A percentile compares a stretch with the other conserved stretches of the same genome.
Conservation (phyloP, 345 rosid species). For the Sisymbrium irio region DNA sequence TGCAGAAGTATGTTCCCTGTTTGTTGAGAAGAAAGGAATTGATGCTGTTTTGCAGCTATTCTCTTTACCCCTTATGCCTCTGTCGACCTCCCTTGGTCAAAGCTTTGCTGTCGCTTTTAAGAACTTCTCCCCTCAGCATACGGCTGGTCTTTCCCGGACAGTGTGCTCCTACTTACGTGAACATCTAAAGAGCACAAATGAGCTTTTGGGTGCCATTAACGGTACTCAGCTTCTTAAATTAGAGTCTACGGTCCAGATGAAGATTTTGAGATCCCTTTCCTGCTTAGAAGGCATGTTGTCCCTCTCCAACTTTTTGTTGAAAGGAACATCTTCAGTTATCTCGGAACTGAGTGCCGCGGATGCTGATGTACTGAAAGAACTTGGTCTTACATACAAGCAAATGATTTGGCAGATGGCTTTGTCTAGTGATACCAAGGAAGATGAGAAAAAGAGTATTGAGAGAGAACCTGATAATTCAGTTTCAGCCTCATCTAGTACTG, state of each 20-base stretch:
- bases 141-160: conserved; percentile 71
- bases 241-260: conserved; percentile 50
- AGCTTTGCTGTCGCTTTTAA: conserved; percentile 82
- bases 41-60: conserved; percentile 78
- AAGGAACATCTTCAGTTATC: conserved; percentile 66
- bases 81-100: conserved; percentile 77
- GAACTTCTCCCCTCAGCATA: conserved; percentile 90
- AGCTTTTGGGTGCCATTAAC: conserved; percentile 49
- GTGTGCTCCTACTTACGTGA: conserved; percentile 82
- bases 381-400: conserved; percentile 73
- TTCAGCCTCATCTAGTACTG: conserved; percentile 54
- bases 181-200: conserved; percentile 62
- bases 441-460: conserved; percentile 55
- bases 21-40: conserved; percentile 93
- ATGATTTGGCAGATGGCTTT: conserved; percentile 83
- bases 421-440: conserved; percentile 68
- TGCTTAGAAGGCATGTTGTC: conserved; percentile 75
- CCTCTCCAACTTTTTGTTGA: conserved; percentile 80
- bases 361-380: conserved; percentile 85
- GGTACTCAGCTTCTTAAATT: conserved; percentile 62
- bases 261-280: conserved; percentile 66
- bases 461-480: conserved; percentile 58
- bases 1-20: conserved; percentile 85
- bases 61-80: conserved; percentile 77
- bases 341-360: conserved; percentile 83